These are phyloP conservation scores for Botrytis porri DNA, from an alignment of 2,329 filamentous ascomycete genomes.

Conservation along the genomic window DNA sequence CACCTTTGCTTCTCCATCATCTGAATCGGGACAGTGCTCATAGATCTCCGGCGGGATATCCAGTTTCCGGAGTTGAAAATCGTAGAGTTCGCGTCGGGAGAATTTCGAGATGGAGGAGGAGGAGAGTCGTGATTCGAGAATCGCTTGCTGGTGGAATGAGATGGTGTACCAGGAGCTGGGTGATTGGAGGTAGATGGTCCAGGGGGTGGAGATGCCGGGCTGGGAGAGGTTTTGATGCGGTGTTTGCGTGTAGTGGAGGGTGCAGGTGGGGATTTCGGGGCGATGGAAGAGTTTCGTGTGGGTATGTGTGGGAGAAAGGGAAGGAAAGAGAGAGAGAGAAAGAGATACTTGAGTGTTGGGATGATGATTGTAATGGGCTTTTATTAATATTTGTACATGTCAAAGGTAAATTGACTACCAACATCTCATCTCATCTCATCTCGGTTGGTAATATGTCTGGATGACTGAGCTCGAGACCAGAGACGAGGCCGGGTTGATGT, in stretches of 20 bases:
- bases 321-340: too few species aligned
- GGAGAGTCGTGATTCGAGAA: not conserved
- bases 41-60: not conserved
- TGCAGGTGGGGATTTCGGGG: not conserved
- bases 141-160: not conserved
- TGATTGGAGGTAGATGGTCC: not conserved
- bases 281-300: not conserved
- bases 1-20: too few species aligned
- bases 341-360: too few species aligned
- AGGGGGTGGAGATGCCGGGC: accelerated
- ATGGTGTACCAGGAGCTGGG: too few species aligned
- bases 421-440: not conserved
- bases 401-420: not conserved
- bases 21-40: not conserved
- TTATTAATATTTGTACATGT: not conserved
- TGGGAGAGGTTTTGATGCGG: not conserved
- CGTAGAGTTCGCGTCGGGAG: not conserved
- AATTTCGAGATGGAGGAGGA: too few species aligned
- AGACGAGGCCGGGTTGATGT: too few species aligned
- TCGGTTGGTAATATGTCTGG: not conserved
- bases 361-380: not conserved
- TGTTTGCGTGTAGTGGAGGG: not conserved
- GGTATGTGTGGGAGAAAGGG: too few species aligned
- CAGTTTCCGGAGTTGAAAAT: too few species aligned
- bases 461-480: not conserved